phyloP scores from a whole-genome alignment of 768 basidiomycete genomes.

The Lactifluus echinatus region DNA sequence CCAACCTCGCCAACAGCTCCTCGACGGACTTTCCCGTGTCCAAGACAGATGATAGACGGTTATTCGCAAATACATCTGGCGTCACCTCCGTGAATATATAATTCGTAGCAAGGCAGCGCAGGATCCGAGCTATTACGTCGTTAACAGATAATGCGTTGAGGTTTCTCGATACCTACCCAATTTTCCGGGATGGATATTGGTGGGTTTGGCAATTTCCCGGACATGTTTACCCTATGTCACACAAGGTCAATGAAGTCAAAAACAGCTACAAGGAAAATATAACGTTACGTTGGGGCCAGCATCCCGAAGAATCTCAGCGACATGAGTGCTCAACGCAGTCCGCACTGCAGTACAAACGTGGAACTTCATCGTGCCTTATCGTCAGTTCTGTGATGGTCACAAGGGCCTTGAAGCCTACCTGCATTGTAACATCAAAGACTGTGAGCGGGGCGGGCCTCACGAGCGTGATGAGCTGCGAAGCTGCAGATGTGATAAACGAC shows the following conservation, averaged over 20 bases:
- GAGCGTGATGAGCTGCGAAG: neutral
- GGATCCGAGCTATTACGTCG: constrained; percentile 19
- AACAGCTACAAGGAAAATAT: neutral
- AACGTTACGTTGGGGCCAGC: constrained; percentile 9
- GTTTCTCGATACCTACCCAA: constrained; percentile 26
- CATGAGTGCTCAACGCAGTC: neutral
- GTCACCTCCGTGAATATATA: constrained; percentile 26
- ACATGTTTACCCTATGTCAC: constrained; percentile 30
- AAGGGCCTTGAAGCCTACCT: neutral
- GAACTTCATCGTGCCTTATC: neutral
- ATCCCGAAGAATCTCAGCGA: constrained; percentile 17
- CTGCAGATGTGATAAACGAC: constrained; percentile 2
- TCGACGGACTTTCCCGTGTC: constrained; percentile 23
- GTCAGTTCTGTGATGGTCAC: neutral
- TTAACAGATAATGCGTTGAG: neutral
- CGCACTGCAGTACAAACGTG: neutral
- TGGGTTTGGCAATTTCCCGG: constrained; percentile 31
- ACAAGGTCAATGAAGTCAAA: neutral
- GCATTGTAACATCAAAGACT: neutral
- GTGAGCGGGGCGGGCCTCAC: neutral
- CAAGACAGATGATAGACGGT: constrained; percentile 22
- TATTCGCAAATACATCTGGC: constrained; percentile 26
- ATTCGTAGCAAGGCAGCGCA: constrained; percentile 25
- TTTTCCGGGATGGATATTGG: constrained; percentile 27
- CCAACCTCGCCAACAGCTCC: constrained; percentile 16